Evolutionary conservation across 2,329 filamentous ascomycete genomes (phyloP).

Genomic region (Aspergillus tubingensis): DNA sequence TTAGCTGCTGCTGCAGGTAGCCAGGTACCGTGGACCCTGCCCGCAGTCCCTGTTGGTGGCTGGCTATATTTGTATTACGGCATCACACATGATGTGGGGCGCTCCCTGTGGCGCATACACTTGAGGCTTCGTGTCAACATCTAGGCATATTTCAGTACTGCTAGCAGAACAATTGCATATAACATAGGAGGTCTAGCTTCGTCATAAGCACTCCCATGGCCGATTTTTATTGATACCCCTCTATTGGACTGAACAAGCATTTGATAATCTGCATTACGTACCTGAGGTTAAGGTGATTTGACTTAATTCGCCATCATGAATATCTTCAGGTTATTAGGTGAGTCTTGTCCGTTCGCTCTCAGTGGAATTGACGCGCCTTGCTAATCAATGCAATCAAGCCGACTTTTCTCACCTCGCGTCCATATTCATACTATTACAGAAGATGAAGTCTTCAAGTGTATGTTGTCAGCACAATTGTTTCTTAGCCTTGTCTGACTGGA

Average conservation of each 20-base stretch:
- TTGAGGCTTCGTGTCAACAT: constrained; percentile 47
- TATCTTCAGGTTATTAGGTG: constrained; percentile 69
- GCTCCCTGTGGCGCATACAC: constrained; percentile 24
- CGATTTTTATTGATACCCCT: constrained; percentile 1
- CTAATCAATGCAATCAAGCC: constrained; percentile 54
- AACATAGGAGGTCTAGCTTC: neutral
- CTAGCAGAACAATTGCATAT: neutral
- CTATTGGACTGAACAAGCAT: neutral
- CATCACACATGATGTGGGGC: constrained; percentile 19
- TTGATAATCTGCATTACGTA: neutral
- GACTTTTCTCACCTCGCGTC: constrained; percentile 95
- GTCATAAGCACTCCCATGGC: constrained; percentile 11
- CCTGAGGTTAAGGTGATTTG: neutral
- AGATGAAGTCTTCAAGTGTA: constrained; percentile 93
- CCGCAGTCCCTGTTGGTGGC: neutral
- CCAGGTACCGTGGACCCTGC: neutral
- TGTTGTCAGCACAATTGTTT: constrained; percentile 31
- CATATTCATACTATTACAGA: constrained; percentile 91
- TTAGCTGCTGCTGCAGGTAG: neutral
- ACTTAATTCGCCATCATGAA: constrained; percentile 58
- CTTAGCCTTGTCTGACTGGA: neutral
- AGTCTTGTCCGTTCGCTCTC: constrained; percentile 1
- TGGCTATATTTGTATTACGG: constrained; percentile 3
- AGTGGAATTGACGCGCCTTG: neutral
- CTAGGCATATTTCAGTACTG: constrained; percentile 4